Base-by-base conservation (phyloP, 1,284 basidiomycete species). In the Stygiomarasmius scandens region DNA sequence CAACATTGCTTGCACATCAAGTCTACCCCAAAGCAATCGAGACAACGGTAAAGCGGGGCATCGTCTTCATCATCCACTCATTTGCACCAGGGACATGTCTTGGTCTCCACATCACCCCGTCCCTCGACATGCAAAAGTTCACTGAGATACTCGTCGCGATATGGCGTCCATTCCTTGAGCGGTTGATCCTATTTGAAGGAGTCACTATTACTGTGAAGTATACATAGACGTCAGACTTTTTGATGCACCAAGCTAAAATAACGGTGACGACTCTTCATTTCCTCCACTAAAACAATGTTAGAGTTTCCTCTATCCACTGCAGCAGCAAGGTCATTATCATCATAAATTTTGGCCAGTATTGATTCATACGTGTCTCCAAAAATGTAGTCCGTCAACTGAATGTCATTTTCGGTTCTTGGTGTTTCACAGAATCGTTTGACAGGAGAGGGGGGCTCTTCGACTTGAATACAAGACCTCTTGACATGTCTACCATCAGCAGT, bases 131-230 rank as follows among this genome's bases (percentile, higher is more conserved):
- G 22, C 4, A 50, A 5, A 9, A 50, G 34, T 19, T 50, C 49
- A 16, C 16, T 3, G 3, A 50, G 27, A 36, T 50, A 50, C 29
- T n/a, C 49, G 22, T 50, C 49, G 14, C 23, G 12, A 29, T 27
- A 36, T 3, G 49, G 49, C n/a, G n/a, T 10, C 49, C 49, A 50
- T 36, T 50, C 49, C 20, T 29, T 23, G 5, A 50, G 10, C 24
- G 49, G 49, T 36, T 50, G 27, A 22, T 50, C 49, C 49, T 50
- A n/a, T n/a, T n/a, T n/a, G n/a, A n/a, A 34, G 32, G 32, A 34
- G 8, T 8, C n/a, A 45, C 22, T 45, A n/a, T 45, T 6, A 45
- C 8, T 45, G 43, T 9, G n/a, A 9, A 45, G 8, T 45, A 9
- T 45, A 9, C 19, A 9, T 23, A 9, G 8, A 8, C 6, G 6